These are phyloP conservation scores for Tylopilus rubrobrunneus DNA, from an alignment of 768 basidiomycete species.

Conservation along the genomic window DNA sequence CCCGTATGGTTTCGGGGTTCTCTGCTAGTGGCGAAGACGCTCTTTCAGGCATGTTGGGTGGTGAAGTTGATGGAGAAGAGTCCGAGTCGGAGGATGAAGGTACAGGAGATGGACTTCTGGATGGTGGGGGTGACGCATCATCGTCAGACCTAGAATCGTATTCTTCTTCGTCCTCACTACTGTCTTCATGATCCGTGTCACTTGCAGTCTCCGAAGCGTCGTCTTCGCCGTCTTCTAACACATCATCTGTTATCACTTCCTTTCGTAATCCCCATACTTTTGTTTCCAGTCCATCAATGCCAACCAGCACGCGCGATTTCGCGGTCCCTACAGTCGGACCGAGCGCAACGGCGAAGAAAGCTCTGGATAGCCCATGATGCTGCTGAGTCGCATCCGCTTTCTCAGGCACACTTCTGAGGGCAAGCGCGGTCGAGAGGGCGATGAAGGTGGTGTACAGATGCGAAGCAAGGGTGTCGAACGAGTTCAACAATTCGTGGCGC, in stretches of 20 bases:
- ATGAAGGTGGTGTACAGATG: constrained; percentile 75
- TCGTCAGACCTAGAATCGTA: constrained; percentile 6
- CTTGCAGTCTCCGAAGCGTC: neutral
- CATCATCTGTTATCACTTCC: constrained; percentile 17
- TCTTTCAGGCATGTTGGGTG: neutral
- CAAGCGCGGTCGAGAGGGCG: constrained; percentile 65
- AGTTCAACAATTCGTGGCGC: constrained; percentile 55
- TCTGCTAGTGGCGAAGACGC: constrained; percentile 17
- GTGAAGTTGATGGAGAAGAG: constrained; percentile 25
- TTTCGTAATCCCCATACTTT: constrained; percentile 30
- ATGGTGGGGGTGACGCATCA: constrained; percentile 13
- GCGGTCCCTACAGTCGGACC: constrained; percentile 63
- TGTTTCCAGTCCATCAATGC: constrained; percentile 60
- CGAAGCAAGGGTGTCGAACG: constrained; percentile 68
- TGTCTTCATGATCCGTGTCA: constrained; percentile 1
- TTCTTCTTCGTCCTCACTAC: constrained; percentile 10
- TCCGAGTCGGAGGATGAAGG: constrained; percentile 20
- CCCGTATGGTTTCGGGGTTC: constrained; percentile 31
- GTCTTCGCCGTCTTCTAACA: neutral
- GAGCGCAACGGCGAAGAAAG: constrained; percentile 59
- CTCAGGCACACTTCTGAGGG: constrained; percentile 25
- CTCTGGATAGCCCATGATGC: constrained; percentile 27
- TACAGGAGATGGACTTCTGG: constrained; percentile 26
- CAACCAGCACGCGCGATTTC: constrained; percentile 57
- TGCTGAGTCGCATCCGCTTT: neutral